phyloP scores from a whole-genome alignment of 2,329 filamentous ascomycete species.

The Fusarium euwallaceae region DNA sequence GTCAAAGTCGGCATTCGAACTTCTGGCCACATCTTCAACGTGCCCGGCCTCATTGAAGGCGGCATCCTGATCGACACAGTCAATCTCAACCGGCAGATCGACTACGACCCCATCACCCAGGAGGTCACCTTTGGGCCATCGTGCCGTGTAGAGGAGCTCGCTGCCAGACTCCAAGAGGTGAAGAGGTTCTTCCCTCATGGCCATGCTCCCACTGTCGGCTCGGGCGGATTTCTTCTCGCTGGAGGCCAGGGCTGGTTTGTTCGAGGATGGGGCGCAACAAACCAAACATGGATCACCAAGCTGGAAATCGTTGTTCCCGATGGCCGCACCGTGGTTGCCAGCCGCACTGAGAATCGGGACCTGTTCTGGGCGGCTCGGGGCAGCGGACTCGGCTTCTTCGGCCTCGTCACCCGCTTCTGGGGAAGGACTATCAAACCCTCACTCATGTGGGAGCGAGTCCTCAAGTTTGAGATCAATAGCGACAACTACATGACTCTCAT shows the following conservation, averaged over 20 bases:
- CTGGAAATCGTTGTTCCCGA: constrained; percentile 22
- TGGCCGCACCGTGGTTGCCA: constrained; percentile 15
- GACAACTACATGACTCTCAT: constrained; percentile 26
- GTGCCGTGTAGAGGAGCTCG: constrained; percentile 19
- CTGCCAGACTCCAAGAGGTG: constrained; percentile 11
- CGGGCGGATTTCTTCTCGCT: constrained; percentile 17
- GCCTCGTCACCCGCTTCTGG: constrained; percentile 20
- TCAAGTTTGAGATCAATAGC: constrained; percentile 25
- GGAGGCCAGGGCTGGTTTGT: constrained; percentile 25
- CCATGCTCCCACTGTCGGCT: constrained; percentile 19
- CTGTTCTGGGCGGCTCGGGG: constrained; percentile 22
- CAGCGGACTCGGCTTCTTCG: constrained; percentile 18
- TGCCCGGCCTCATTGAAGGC: constrained; percentile 20
- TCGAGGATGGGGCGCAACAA: constrained; percentile 24
- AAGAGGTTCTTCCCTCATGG: constrained; percentile 22
- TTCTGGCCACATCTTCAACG: constrained; percentile 17
- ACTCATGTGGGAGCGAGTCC: constrained; percentile 20
- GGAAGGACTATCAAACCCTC: constrained; percentile 20
- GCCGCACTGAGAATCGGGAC: constrained; percentile 22
- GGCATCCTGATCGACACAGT: constrained; percentile 23
- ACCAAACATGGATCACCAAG: constrained; percentile 22
- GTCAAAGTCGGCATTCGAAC: constrained; percentile 24
- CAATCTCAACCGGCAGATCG: constrained; percentile 18
- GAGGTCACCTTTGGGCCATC: constrained; percentile 15
- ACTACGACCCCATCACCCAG: constrained; percentile 12